Evolutionary conservation across 1,284 basidiomycete genomes (phyloP).

Genomic region (Apiotrichum brassicae): DNA sequence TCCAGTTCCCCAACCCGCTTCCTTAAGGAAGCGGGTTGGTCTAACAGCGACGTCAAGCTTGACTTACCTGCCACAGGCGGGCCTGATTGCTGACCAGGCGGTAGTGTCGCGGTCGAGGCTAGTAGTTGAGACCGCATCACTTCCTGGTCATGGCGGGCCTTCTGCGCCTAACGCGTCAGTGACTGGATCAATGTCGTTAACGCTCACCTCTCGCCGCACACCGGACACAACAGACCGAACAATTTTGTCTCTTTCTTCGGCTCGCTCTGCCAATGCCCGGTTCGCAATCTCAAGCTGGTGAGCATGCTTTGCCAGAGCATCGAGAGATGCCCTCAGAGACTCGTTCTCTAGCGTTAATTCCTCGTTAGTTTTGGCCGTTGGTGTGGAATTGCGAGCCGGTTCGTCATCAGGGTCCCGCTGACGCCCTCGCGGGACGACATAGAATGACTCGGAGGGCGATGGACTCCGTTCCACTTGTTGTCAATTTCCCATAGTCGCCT

Average conservation of each 20-base stretch:
- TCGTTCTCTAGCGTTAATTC: slow-evolving; percentile 45
- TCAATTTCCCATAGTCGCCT: background rate
- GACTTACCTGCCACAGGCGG: background rate
- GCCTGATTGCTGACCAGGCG: background rate
- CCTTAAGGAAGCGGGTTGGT: background rate
- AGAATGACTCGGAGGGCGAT: slow-evolving; percentile 35
- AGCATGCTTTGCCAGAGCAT: slow-evolving; percentile 39
- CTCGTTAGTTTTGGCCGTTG: slow-evolving; percentile 40
- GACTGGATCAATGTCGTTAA: no score
- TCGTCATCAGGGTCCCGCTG: background rate
- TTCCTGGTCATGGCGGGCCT: slow-evolving; percentile 30
- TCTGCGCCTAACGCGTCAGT: slow-evolving; percentile 19
- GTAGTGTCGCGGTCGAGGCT: slow-evolving; percentile 13
- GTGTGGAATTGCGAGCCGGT: slow-evolving; percentile 1
- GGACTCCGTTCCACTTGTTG: slow-evolving; percentile 1
- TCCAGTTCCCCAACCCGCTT: slow-evolving; percentile 62
- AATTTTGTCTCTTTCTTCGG: slow-evolving; percentile 33
- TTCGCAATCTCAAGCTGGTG: slow-evolving; percentile 34
- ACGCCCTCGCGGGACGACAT: slow-evolving; percentile 22
- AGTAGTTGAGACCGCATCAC: slow-evolving; percentile 33
- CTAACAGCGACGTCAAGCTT: background rate
- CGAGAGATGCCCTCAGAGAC: slow-evolving; percentile 39
- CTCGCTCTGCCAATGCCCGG: slow-evolving; percentile 20
- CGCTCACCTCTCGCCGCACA: slow-evolving; percentile 38
- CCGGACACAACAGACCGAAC: slow-evolving; percentile 37